A percentile compares a stretch with the other conserved stretches of the same genome.
Evolutionary conservation across 2,329 filamentous ascomycete species (phyloP).

Genomic region (Aschersonia sp.): DNA sequence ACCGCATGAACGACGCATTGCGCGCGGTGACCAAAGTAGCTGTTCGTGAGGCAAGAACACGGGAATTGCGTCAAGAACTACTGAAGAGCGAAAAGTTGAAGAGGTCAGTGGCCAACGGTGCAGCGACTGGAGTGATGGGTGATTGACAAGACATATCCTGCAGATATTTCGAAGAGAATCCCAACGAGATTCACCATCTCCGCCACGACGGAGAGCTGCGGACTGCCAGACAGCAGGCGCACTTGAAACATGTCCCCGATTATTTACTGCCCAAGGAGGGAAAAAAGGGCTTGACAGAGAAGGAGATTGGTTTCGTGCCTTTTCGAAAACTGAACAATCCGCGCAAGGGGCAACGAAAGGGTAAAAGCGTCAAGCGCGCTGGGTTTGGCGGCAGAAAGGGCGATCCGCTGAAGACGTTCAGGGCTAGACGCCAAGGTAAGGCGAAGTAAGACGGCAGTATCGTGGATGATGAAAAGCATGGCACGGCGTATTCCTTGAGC

Average conservation of each 20-base stretch:
- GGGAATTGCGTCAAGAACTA: slow-evolving; percentile 78
- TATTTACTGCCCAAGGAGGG: slow-evolving; percentile 75
- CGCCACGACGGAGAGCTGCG: slow-evolving; percentile 82
- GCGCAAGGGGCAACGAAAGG: slow-evolving; percentile 26
- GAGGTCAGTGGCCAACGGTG: slow-evolving; percentile 24
- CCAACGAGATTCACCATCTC: slow-evolving; percentile 71
- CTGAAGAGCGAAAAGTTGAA: slow-evolving; percentile 90
- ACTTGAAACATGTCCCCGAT: slow-evolving; percentile 87
- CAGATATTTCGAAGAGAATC: slow-evolving; percentile 90
- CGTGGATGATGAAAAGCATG: too few species aligned
- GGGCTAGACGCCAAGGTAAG: not conserved
- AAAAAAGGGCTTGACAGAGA: slow-evolving; percentile 50
- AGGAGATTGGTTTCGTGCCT: slow-evolving; percentile 64
- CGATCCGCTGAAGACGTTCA: slow-evolving; percentile 4
- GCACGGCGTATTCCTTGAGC: too few species aligned
- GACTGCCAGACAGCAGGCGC: slow-evolving; percentile 69
- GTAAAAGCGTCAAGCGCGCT: slow-evolving; percentile 14
- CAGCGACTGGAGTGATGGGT: not conserved
- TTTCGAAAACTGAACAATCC: slow-evolving; percentile 40
- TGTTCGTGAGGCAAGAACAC: slow-evolving; percentile 75
- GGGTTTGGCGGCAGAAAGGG: slow-evolving; percentile 33
- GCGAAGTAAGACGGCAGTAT: not conserved
- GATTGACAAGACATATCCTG: not conserved
- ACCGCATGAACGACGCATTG: slow-evolving; percentile 85
- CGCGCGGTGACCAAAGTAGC: slow-evolving; percentile 81